Evolutionary conservation across 495 filamentous ascomycete genomes (phyloP), one percentile per base, ranked within the genome.

Genomic region (Hamigera avellanea): DNA sequence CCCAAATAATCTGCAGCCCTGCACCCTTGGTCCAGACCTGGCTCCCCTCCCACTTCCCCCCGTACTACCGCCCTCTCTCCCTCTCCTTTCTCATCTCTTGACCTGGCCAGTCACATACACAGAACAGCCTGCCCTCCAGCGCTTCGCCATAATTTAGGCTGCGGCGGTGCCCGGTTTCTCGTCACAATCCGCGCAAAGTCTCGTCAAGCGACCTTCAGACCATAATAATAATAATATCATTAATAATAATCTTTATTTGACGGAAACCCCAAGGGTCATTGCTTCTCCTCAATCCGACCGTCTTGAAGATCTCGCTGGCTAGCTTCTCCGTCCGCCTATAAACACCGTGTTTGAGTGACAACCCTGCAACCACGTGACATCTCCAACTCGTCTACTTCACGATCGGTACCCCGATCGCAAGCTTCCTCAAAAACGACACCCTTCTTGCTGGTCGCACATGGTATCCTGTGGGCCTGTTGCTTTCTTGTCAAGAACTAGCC

Each of bases 21-120:
- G 38, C 36, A 45, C 35, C 36, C 32, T 37, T 42, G 41, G 45
- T 40, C 46, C 45, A 48, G 46, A 44, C 39, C 21, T 23, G 21
- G 21, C 30, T 27, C 14, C 15, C 18, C 19, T 37, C 28, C 15
- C 14, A 10, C 30, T 30, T 36, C 31, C 9, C 31, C 31, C 17
- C 33, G 25, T 25, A 27, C 15, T 14, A 7, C 32, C 32, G 34
- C 16, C 42, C 39, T 31, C 37, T 44, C 37, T 36, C 39, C 23
- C 16, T 30, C 26, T 30, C 32, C 21, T 33, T 26, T 26, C 32
- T 38, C 14, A n/a, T 31, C 14, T 19, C 21, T n/a, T 14, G 8
- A 14, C 14, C 39, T 26, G 30, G 21, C 33, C 16, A 31, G 19
- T 9, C 42, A 15, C 10, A 30, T 41, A 23, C 21, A 23, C 4